phyloP scores from a whole-genome alignment of 1,139 yeast species.

The Debaryomyces fabryi region DNA sequence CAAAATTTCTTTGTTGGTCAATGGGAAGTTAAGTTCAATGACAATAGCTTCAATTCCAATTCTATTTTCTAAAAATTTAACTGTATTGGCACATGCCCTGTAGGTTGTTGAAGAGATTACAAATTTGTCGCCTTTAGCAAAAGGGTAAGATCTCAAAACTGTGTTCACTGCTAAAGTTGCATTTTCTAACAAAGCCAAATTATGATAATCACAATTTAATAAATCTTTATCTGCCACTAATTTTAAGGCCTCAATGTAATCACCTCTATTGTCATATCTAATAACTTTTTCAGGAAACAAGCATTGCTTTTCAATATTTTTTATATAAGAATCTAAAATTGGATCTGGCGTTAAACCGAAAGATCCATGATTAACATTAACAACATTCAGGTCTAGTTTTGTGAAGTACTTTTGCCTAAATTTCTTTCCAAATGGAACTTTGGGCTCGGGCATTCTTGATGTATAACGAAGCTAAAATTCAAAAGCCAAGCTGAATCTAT shows the following conservation, averaged over 20 bases:
- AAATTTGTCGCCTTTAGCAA: conserved; percentile 57
- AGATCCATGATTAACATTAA: conserved; percentile 58
- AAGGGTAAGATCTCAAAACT: conserved; percentile 56
- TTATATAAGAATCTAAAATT: conserved; percentile 25
- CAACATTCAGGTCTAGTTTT: conserved; percentile 33
- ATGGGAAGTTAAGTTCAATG: conserved; percentile 52
- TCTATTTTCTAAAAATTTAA: conserved; percentile 47
- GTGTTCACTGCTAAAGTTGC: conserved; percentile 67
- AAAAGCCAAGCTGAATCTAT: too few species aligned
- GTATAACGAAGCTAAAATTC: too few species aligned
- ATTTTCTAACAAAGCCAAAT: conserved; percentile 55
- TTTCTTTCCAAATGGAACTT: conserved; percentile 49
- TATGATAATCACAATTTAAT: conserved; percentile 45
- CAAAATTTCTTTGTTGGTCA: conserved; percentile 49
- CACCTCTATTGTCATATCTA: conserved; percentile 22
- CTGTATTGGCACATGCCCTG: conserved; percentile 58
- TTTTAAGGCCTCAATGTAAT: conserved; percentile 34
- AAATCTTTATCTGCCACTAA: conserved; percentile 33
- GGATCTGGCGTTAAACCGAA: conserved; percentile 53
- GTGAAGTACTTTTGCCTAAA: conserved; percentile 52
- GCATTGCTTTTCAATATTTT: conserved; percentile 23
- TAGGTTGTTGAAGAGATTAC: conserved; percentile 57
- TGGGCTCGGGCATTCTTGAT: neutral
- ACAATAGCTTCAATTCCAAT: conserved; percentile 45
- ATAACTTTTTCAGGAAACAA: conserved; percentile 46